Conservation (phyloP, 1,139 yeast genomes). For the Saccharomyces hybrid region DNA sequence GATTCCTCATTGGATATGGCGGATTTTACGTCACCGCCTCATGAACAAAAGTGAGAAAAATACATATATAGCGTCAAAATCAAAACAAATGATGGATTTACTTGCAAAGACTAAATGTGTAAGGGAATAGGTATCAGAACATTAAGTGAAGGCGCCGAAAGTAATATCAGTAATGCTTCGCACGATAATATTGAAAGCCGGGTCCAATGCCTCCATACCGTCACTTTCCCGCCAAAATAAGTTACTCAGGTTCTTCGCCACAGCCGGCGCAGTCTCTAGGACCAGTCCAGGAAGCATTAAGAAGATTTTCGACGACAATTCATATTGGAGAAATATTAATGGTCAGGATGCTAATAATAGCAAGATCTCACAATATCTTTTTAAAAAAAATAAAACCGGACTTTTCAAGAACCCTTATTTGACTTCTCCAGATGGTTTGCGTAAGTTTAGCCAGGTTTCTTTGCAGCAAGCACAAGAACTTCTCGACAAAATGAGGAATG, state of each 20-base stretch:
- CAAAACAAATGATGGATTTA: background rate
- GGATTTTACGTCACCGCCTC: background rate
- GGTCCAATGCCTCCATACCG: conserved; percentile 17
- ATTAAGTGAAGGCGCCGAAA: background rate
- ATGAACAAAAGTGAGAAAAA: background rate
- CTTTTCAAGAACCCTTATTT: conserved; percentile 67
- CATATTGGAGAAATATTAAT: conserved; percentile 17
- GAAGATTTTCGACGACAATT: conserved; percentile 18
- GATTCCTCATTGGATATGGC: background rate
- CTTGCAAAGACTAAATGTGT: background rate
- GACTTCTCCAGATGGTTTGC: conserved; percentile 61
- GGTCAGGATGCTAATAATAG: conserved; percentile 5
- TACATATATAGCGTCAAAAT: background rate
- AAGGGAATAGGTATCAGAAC: background rate
- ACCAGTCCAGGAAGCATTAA: background rate
- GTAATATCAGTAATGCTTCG: background rate
- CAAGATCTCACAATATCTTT: background rate
- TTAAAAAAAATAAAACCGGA: conserved; percentile 40
- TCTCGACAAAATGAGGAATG: conserved; percentile 48
- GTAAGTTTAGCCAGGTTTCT: conserved; percentile 59
- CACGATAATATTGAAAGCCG: conserved; percentile 6
- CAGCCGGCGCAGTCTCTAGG: background rate
- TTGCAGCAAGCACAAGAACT: conserved; percentile 54
- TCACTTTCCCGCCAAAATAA: background rate
- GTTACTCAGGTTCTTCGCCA: background rate